These are phyloP conservation scores for Fraxinus velutina DNA, from an alignment of 305 asterid species.

Conservation along the genomic window DNA sequence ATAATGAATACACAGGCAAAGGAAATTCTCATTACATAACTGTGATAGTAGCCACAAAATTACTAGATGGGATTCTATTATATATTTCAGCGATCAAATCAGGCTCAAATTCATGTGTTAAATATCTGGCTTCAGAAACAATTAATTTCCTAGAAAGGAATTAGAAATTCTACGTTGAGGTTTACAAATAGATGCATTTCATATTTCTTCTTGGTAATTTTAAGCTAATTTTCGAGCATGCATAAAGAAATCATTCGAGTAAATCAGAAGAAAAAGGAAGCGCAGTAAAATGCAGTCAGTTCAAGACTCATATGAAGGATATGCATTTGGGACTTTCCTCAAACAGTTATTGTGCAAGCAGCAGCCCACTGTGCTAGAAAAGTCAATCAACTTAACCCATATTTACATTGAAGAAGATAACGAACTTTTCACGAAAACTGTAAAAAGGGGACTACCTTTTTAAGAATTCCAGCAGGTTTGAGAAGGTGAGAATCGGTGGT, in stretches of 20 bases:
- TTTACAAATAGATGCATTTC: neutral
- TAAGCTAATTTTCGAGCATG: neutral
- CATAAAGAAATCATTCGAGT: neutral
- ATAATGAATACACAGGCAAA: neutral
- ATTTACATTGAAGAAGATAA: neutral
- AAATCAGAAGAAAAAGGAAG: neutral
- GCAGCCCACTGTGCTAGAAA: neutral
- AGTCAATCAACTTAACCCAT: neutral
- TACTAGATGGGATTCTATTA: neutral
- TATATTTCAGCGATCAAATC: neutral
- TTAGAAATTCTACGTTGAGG: neutral
- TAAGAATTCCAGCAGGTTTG: slow-evolving; percentile 30
- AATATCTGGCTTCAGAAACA: neutral
- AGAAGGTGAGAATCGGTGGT: slow-evolving; percentile 21
- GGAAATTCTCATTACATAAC: neutral
- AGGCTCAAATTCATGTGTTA: neutral
- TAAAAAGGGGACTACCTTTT: slow-evolving; percentile 34
- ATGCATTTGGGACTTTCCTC: slow-evolving; percentile 34
- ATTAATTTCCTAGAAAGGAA: neutral
- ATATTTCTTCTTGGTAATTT: neutral
- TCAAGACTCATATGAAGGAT: neutral
- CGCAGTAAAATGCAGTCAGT: neutral
- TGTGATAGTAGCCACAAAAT: neutral
- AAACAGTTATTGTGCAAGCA: slow-evolving; percentile 33
- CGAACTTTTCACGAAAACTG: neutral